These are phyloP conservation scores for Corymbia calophylla DNA, from an alignment of 441 rosid genomes.

Conservation along the genomic window DNA sequence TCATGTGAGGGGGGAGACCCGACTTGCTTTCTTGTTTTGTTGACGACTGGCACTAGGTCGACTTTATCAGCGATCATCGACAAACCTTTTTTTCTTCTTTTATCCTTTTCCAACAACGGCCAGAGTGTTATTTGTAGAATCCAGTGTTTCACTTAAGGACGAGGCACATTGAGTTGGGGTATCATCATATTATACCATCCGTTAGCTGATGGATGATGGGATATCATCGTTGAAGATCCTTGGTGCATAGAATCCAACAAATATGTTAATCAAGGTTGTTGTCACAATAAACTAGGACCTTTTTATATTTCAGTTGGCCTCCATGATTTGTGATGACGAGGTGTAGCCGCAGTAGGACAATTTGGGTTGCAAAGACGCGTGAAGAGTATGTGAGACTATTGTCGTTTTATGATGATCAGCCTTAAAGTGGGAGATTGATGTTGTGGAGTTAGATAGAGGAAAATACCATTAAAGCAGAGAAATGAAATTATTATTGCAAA, in stretches of 20 bases:
- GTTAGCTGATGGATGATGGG: not conserved
- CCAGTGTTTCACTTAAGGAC: too few species aligned
- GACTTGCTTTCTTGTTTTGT: not conserved
- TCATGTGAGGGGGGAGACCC: not conserved
- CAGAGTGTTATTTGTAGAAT: not conserved
- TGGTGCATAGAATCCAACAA: not conserved
- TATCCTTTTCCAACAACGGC: not conserved
- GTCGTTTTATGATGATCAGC: not conserved
- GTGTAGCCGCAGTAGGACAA: not conserved
- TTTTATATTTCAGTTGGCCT: not conserved
- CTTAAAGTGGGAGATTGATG: not conserved
- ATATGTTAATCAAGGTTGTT: not conserved
- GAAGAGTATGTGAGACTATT: not conserved
- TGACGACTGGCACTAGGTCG: not conserved
- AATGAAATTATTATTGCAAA: not conserved
- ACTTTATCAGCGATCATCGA: not conserved
- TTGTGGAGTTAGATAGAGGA: not conserved
- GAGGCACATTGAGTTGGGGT: not conserved
- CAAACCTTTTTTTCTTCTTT: not conserved
- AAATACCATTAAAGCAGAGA: not conserved
- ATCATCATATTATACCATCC: not conserved
- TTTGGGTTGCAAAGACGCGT: not conserved
- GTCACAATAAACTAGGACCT: not conserved
- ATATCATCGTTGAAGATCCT: not conserved
- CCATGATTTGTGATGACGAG: not conserved